Base-by-base conservation (phyloP, 805 yeast genomes). In the Candida insectalens region DNA sequence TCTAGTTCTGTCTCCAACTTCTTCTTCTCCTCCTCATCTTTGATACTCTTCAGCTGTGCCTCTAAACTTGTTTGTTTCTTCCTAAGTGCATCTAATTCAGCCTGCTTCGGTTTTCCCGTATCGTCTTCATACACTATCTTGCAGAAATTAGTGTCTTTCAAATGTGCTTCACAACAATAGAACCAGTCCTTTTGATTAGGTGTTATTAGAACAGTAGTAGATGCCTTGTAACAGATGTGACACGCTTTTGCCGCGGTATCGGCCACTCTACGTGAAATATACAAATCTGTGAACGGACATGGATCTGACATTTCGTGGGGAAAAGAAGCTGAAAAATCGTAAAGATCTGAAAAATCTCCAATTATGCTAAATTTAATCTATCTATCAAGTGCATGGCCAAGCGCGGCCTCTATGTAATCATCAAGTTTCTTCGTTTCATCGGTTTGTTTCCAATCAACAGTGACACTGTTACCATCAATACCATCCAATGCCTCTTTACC, bases 201-300 rank as follows among this genome's bases (percentile, higher is more conserved):
- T 2, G 72, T 53, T 6, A 74, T 50, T 21, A 74, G 46, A 9
- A 73, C 79, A 0, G 63, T 44, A 5, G 52, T 32, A 0, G 74
- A 52, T 2, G 74, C 66, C 41, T 69, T 71, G 50, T 55, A 71
- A 53, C 81, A 74, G 10, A 72, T 49, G 15, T 39, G 41, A 46
- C 81, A 74, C 2, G 78, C 49, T 41, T 59, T 66, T 18, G 64
- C 35, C 35, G 64, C 68, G 3, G 46, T 36, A 1, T 50, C 57
- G 1, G 71, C 62, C 8, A 67, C 78, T 34, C 53, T 54, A 31
- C 69, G 55, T 21, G 59, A 42, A 9, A 43, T 50, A 46, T 74
- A 72, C 4, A 50, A 33, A 30, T 57, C 53, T 4, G 33, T 36
- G 34, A 57, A 57, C 7, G 60, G 59, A 12, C 41, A 30, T 14